Base-by-base conservation (phyloP, 2,329 filamentous ascomycete species). In the Colletotrichum sp. region DNA sequence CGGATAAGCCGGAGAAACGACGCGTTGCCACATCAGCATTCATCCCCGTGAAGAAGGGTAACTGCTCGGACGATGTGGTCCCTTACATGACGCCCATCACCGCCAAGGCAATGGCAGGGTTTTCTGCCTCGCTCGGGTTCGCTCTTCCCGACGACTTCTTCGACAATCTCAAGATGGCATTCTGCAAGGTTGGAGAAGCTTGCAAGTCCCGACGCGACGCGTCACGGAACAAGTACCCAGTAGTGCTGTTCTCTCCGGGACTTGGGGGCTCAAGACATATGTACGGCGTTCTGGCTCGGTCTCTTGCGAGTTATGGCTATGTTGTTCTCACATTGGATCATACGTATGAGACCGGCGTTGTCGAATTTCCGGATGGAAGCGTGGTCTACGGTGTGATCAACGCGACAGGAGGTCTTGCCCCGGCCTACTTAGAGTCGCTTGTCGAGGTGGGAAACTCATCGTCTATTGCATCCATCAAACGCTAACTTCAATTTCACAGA, bases 241-340 rank as follows among this genome's bases (percentile, higher is more conserved):
- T 82, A 3, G 36, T 89, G 36, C 69, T 90, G 8, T 85, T 91
- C 57, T 87, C 86, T 0, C 85, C 88, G 3, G 89, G 87, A 4
- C 81, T 86, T 22, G 85, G 84, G 2, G 84, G 83, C 5, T 85
- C 86, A 0, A 82, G 88, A 5, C 79, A 87, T 2, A 39, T 87
- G 2, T 88, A 90, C 78, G 83, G 81, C 11, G 84, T 83, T 6
- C 82, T 87, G 68, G 86, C 87, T 2, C 83, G 84, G 5, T 85
- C 87, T 5, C 81, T 91, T 6, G 87, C 88, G 0, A 87, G 86
- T 16, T 82, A 85, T 9, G 89, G 88, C 1, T 87, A 85, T 66
- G 82, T 85, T 2, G 86, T 91, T 3, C 80, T 89, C 22, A 81
- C 87, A 0, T 79, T 91, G 25, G 89, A 91, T 70, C 88, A 90